Percentiles rank a stretch among this genome's conserved stretches.
phyloP scores from a whole-genome alignment of 2,329 filamentous ascomycete genomes.

The Fusarium sp. region DNA sequence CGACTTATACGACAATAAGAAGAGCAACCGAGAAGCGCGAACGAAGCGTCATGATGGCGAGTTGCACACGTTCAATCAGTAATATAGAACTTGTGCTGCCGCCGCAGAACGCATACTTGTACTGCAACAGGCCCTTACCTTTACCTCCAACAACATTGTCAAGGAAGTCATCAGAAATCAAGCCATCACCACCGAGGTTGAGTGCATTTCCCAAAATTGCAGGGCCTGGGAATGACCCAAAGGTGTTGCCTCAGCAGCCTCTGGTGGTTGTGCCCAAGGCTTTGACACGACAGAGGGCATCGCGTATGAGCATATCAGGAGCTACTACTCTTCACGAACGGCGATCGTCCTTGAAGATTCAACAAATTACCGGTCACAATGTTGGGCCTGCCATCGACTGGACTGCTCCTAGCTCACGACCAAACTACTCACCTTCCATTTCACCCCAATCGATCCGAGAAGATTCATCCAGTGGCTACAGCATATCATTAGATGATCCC shows the following conservation, averaged over 20 bases:
- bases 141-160: constrained; percentile 30
- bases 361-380: constrained; percentile 56
- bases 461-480: constrained; percentile 42
- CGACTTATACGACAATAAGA: constrained; percentile 4
- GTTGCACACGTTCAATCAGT: constrained; percentile 26
- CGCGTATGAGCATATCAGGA: constrained; percentile 35
- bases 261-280: constrained; percentile 20
- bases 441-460: constrained; percentile 35
- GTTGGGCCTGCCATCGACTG: constrained; percentile 46
- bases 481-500: constrained; percentile 36
- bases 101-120: constrained; percentile 41
- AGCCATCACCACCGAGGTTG: constrained; percentile 21
- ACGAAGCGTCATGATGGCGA: constrained; percentile 25
- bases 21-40: constrained; percentile 6
- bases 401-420: constrained; percentile 13
- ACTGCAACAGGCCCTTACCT: constrained; percentile 38
- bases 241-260: constrained; percentile 30
- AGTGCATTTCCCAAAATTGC: constrained; percentile 32
- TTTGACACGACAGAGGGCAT: constrained; percentile 30
- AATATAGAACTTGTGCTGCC: constrained; percentile 36
- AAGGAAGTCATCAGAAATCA: constrained; percentile 20
- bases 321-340: constrained; percentile 35
- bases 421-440: constrained; percentile 32
- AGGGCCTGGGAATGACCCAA: constrained; percentile 37
- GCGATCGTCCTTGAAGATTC: constrained; percentile 54